phyloP scores from a whole-genome alignment of 352 stramenopile species.

The Vaucheria bursata region DNA sequence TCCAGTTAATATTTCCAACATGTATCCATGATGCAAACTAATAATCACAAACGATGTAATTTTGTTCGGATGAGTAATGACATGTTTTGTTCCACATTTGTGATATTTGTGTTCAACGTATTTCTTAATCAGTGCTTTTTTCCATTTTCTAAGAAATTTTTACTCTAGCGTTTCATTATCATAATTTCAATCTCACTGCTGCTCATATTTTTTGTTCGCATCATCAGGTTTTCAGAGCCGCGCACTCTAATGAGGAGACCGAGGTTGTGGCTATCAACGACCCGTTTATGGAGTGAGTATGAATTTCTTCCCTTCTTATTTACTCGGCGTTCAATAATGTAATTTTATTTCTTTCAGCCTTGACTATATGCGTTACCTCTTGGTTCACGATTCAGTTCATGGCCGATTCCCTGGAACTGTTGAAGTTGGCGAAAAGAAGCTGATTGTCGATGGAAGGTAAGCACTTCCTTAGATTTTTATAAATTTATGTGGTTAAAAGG shows the following conservation, averaged over 20 bases:
- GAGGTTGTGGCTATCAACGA: conserved; percentile 87
- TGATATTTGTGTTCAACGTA: no score
- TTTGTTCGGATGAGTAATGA: no score
- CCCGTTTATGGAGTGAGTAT: conserved; percentile 72
- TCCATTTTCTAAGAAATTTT: no score
- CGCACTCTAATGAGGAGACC: conserved; percentile 66
- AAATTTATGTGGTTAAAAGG: neutral
- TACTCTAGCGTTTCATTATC: no score
- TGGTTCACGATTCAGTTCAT: conserved; percentile 85
- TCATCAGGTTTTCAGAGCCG: conserved; percentile 53
- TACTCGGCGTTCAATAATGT: neutral
- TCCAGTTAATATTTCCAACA: no score
- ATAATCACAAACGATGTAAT: no score
- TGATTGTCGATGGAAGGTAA: conserved; percentile 64
- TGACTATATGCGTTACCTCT: conserved; percentile 87
- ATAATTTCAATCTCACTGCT: no score
- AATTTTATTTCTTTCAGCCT: conserved; percentile 48
- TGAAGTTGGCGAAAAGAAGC: conserved; percentile 61
- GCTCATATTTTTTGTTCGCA: neutral
- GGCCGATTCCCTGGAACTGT: conserved; percentile 72
- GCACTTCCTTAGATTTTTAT: conserved; percentile 45
- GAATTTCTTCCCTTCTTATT: neutral
- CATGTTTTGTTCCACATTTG: no score
- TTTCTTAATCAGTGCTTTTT: no score
- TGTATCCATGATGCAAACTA: no score